Evolutionary conservation across 2,329 filamentous ascomycete species (phyloP), one percentile per base, ranked within the genome.

Genomic region (Colletotrichum chrysophilum): DNA sequence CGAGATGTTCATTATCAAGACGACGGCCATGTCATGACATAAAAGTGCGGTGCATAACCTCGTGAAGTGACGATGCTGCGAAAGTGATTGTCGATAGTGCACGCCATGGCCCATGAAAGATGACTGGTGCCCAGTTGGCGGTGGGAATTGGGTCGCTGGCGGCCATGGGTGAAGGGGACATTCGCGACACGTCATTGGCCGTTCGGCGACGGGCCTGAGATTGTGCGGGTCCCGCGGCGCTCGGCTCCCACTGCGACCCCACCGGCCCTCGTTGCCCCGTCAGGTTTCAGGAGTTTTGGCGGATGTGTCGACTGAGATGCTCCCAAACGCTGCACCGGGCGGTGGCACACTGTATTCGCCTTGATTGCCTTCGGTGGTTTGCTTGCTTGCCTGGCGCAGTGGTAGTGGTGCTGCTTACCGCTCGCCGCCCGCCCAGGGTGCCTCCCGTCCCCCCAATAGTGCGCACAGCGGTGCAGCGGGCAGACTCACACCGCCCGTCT

Each of bases 231-330:
- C 55, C 18, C 61, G 16, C 28, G 32, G n/a, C 28, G 60, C 32
- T 60, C 58, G 58, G 68, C 67, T 52, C 36, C 13, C 34, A 34
- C 36, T 12, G 61, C 30, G 18, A 38, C 61, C 32, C 32, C 61
- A 64, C 61, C 36, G 21, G 10, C 14, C 43, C 21, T 76, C 75
- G 81, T 83, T 83, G 81, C 81, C 83, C 82, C 79, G 83, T 82
- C 83, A 84, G 81, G 77, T 78, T 73, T 79, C 80, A 78, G 78
- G 79, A 60, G 43, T 9, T 64, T 66, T 69, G 62, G 65, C 36
- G 48, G 56, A n/a, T 62, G 61, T 28, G 32, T 43, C 61, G 32
- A 64, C 58, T 30, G 24, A 60, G 28, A 61, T 24, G 3, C 28
- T 32, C 43, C 43, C 43, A 52, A 24, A 52, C 43, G n/a, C 43